Base-by-base conservation (phyloP, 2,329 filamentous ascomycete species). In the Coniella lustricola region DNA sequence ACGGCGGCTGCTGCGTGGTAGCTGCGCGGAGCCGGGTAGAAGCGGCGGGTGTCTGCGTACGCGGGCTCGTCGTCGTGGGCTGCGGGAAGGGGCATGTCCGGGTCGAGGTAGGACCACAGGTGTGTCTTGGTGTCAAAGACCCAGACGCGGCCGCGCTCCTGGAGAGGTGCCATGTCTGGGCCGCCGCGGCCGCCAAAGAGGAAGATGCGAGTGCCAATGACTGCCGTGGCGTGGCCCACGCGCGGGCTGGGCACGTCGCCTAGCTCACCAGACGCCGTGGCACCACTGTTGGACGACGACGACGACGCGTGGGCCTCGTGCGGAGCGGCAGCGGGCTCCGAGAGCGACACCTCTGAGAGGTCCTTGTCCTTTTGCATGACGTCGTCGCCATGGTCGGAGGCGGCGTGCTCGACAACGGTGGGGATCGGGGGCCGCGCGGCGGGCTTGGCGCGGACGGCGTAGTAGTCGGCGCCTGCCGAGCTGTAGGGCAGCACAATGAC, bases 161-260 rank as follows among this genome's bases (percentile, higher is more conserved):
- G 79, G 10, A 95, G 71, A 1, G 87, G 81, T 2, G 76, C 70
- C 77, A 87, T 83, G 22, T 79, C 80, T 3, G 73, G 66, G 0
- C 85, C 85, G 31, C 84, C 83, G 38, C 87, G 81, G 9, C 90
- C 89, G 41, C 87, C 89, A 64, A 90, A 95, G 36, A 94, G 55
- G 66, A 91, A 91, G 58, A 94, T 81, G 18, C 81, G 81, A 38
- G 76, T 75, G 50, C 82, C 75, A 50, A 93, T 77, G 1, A 81
- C 75, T 12, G 83, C 77, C 0, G 84, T 79, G 31, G 87, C 83
- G 56, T 88, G 79, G 17, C 89, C 89, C 2, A 90, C 79, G 17
- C 89, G 79, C 2, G 87, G 74, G 1, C 72, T 65, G 0, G 88
- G 87, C 1, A 85, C 72, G 29, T 73, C 62, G 22, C 64, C 67